Evolutionary conservation across 2,329 filamentous ascomycete species (phyloP).

Genomic region (Talaromyces rugulosus): DNA sequence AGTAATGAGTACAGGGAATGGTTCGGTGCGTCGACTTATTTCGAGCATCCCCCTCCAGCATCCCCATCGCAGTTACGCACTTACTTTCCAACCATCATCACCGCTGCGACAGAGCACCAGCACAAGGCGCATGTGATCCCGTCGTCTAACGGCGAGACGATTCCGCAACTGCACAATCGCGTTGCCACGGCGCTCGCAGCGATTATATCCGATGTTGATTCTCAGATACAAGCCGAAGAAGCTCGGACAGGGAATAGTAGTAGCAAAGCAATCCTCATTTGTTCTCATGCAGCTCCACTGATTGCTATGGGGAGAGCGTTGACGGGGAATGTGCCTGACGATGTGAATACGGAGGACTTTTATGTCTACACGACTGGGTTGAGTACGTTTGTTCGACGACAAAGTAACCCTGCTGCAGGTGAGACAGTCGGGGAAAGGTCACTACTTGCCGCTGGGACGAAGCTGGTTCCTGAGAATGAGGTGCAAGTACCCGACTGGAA

Average conservation of each 20-base stretch:
- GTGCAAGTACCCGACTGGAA: conserved; percentile 48
- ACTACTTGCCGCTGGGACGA: conserved; percentile 27
- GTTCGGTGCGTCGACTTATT: conserved; percentile 76
- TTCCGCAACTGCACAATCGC: conserved; percentile 74
- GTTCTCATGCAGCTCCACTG: conserved; percentile 83
- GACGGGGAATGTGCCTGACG: conserved; percentile 71
- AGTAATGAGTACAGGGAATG: conserved; percentile 62
- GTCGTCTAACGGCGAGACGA: conserved; percentile 70
- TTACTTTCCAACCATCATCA: conserved; percentile 56
- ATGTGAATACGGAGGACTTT: conserved; percentile 73
- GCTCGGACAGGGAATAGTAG: conserved; percentile 32
- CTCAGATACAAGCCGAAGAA: conserved; percentile 39
- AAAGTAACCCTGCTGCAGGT: background rate
- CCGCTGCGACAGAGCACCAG: conserved; percentile 37
- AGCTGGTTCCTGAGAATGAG: conserved; percentile 17
- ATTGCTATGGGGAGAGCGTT: conserved; percentile 81
- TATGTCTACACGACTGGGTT: conserved; percentile 77
- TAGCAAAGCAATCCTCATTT: conserved; percentile 65
- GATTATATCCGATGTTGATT: conserved; percentile 70
- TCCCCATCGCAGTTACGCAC: conserved; percentile 56
- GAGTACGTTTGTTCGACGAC: conserved; percentile 60
- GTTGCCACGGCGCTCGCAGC: conserved; percentile 65
- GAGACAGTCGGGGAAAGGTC: conserved; percentile 23
- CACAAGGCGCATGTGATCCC: conserved; percentile 66
- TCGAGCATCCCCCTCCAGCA: conserved; percentile 78